Base-by-base conservation (phyloP, 495 filamentous ascomycete species). In the Astrothelium subdiscretum region DNA sequence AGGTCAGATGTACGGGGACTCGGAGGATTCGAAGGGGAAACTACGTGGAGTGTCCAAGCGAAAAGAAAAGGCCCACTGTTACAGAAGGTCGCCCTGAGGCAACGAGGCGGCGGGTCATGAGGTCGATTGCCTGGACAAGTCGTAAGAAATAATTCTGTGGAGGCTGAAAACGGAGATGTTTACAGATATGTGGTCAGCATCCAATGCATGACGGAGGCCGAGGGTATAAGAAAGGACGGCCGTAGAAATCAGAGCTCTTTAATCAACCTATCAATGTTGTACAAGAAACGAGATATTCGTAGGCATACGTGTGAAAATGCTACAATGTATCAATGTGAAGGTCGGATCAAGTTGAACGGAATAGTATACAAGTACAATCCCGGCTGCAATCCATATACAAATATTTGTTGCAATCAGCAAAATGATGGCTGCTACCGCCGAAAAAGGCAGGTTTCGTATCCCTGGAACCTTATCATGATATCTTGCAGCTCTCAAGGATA, bases 1-100 rank as follows among this genome's bases (percentile, higher is more conserved):
- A 26, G 22, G 31, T 44, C 3, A 32, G 54, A 24, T 20, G 11
- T 22, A 42, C 26, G 6, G 20, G 38, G 26, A 29, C 31, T 27
- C 38, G n/a, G n/a, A n/a, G 31, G 44, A 32, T 42, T 59, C 3
- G 12, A n/a, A 43, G n/a, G 42, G 42, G 11, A 38, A 69, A 76
- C 63, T 69, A 85, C 72, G 92, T 96, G 12, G 88, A 94, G 73
- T 97, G 94, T 0, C 92, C 92, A 0, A 97, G 82, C 12, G 87
- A 91, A 78, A 97, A 97, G 66, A 90, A 97, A n/a, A 87, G 95
- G 43, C 92, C 92, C 5, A 97, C 91, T 0, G 92, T 88, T n/a
- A 92, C 91, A 8, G 92, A 91, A 8, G 83, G 83, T 70, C 91
- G 88, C 18, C 91, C 91, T 0, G 88, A 82, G 24, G 92, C 92